phyloP scores from a whole-genome alignment of 495 filamentous ascomycete genomes.

The Podospora pseudoanserina region DNA sequence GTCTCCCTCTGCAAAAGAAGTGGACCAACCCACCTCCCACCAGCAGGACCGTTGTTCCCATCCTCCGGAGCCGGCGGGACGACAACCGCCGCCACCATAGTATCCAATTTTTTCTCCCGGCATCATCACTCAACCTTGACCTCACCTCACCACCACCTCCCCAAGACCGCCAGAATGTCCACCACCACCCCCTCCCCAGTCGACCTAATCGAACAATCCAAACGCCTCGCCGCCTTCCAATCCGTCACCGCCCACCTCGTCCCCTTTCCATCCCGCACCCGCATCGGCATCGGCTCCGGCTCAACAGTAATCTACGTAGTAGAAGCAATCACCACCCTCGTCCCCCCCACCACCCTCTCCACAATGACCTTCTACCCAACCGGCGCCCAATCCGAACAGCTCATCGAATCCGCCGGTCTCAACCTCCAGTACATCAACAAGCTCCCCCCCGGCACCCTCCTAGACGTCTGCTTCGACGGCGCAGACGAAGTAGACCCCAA shows the following conservation, averaged over 20 bases:
- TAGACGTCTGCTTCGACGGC: slow-evolving; percentile 87
- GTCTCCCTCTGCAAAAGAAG: background rate
- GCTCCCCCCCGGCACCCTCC: slow-evolving; percentile 48
- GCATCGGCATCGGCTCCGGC: slow-evolving; percentile 90
- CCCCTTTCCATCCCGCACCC: slow-evolving; percentile 58
- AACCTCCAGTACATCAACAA: slow-evolving; percentile 74
- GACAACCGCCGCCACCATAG: background rate
- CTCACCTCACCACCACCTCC: background rate
- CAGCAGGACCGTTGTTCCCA: background rate
- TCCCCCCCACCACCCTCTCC: slow-evolving; percentile 52
- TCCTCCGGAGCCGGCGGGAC: background rate
- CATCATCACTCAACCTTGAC: background rate
- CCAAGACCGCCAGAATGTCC: slow-evolving; percentile 12
- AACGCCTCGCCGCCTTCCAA: slow-evolving; percentile 74
- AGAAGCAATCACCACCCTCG: slow-evolving; percentile 78
- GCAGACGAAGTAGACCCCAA: slow-evolving; percentile 96
- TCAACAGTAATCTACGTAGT: slow-evolving; percentile 95
- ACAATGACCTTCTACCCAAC: slow-evolving; percentile 81
- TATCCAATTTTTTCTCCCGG: background rate
- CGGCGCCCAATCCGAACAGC: slow-evolving; percentile 79
- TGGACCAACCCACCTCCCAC: background rate
- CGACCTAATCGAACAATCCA: slow-evolving; percentile 68
- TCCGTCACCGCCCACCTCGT: slow-evolving; percentile 85
- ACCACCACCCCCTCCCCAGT: slow-evolving; percentile 25
- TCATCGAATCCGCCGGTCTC: slow-evolving; percentile 75